Base-by-base conservation (phyloP, 306 rosid genomes). In the Canavalia ensiformis region DNA sequence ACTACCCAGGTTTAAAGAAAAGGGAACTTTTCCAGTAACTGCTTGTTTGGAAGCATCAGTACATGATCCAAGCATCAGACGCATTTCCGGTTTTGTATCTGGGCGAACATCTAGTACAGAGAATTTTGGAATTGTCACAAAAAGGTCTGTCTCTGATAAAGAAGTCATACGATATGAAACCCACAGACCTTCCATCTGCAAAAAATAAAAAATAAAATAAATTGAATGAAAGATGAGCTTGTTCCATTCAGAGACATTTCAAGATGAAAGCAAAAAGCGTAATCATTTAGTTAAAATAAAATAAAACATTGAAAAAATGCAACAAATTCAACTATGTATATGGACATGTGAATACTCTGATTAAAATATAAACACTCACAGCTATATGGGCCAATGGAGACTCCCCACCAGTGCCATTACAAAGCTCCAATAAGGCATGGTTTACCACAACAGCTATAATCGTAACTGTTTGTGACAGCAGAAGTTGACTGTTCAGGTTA, bases 121-220 rank as follows among this genome's bases (percentile, higher is more conserved):
- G 81, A 95, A 95, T 72, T 88, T 93, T 28, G 98, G 98, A 83
- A 95, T 90, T 18, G 99, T 95, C 72, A 95, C 84, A 74, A 92
- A 91, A 75, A 95, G 93, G 81, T 95, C 99, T 56, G 83, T 89
- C 81, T 95, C 99, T 34, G 93, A 90, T 81, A 84, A 88, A 67
- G 99, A 93, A 41, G 99, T 95, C 99, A 87, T 93, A 10, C 99
- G 93, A 81, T 93, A 93, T 6, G 92, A 90, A 75, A 91, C 97
- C 99, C 99, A 95, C 74, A 95, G 94, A 65, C 97, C 98, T 90
- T 93, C 98, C 49, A 95, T 75, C 99, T 95, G 96, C 84, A 87
- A 85, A 77, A 71, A 2, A 30, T 69, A 59, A 68, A 66, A 81
- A 88, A 49, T 2, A 47, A 85, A 13, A 58, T 7, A 67, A 73